Base-by-base conservation (phyloP, 352 stramenopile genomes). In the Thalassiosira allenii region DNA sequence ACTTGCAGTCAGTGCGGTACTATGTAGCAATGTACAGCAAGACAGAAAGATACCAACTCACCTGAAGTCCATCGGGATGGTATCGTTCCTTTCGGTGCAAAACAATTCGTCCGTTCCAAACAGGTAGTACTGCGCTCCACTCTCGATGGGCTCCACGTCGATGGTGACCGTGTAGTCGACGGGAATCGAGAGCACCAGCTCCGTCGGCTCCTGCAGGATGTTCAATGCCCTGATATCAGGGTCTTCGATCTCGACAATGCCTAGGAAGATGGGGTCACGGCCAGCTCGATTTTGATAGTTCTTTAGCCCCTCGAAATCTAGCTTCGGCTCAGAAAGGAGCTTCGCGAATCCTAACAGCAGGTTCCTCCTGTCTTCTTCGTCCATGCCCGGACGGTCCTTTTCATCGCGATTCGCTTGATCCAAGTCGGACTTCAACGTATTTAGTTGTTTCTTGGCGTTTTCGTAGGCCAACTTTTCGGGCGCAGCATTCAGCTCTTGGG, bases 181-280 rank as follows among this genome's bases (percentile, higher is more conserved):
- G 9, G 69, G 69, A 41, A 73, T 62, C 9, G 53, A 9, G 20
- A 79, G 14, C 0, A 79, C 44, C 9, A 79, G 58, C 23, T 79
- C 69, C 1, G 51, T 40, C 8, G 69, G 69, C 59, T 79, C 69
- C 5, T 34, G 23, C n/a, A 79, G n/a, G 4, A 79, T 11, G 32
- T 79, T 72, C 58, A 79, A 34, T 3, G 44, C 69, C 12, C 27
- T 43, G 65, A 73, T 23, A 56, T 79, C 69, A 2, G 43, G 14
- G 8, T 79, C 57, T 66, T 49, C 12, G 6, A 47, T 11, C 29
- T 58, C 32, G 5, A 72, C 44, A 17, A 73, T 27, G 11, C 69
- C 69, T 8, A 79, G 47, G 14, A 79, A 73, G 8, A 63, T 37
- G 51, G 69, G 25, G 11, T 29, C 11, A 9, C 5, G 0, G 17